A percentile compares a stretch with the other conserved stretches of the same genome.
Conservation (phyloP, 176 grass and related monocot genomes). For the Musa schizocarpa region DNA sequence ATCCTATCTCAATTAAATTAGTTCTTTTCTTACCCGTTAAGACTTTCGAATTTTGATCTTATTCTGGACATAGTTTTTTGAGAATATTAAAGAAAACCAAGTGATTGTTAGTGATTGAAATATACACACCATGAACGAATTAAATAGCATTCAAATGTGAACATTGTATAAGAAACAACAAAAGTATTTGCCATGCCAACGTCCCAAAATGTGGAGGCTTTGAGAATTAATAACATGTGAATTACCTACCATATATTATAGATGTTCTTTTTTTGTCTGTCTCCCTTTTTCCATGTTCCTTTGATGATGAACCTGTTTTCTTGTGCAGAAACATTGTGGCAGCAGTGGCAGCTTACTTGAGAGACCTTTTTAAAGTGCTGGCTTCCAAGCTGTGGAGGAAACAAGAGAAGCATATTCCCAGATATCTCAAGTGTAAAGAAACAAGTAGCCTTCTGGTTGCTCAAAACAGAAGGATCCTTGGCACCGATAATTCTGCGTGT, state of each 20-base stretch:
- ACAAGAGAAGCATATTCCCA: constrained; percentile 38
- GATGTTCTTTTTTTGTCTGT: neutral
- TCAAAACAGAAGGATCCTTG: constrained; percentile 53
- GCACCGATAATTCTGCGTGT: constrained; percentile 26
- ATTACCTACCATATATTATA: neutral
- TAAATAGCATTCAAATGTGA: too few species aligned
- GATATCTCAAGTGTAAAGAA: constrained; percentile 75
- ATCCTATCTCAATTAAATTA: neutral
- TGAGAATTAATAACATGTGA: too few species aligned
- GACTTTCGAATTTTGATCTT: too few species aligned
- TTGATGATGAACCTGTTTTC: constrained; percentile 4
- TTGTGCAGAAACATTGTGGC: constrained; percentile 83
- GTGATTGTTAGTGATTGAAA: too few species aligned
- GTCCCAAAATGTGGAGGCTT: too few species aligned
- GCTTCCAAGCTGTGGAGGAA: constrained; percentile 56
- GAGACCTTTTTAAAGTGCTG: constrained; percentile 80
- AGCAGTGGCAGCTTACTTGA: constrained; percentile 87
- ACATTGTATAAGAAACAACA: too few species aligned
- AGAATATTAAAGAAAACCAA: too few species aligned
- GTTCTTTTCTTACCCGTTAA: too few species aligned
- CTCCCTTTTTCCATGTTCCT: neutral
- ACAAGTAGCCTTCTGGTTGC: constrained; percentile 40
- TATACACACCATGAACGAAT: too few species aligned
- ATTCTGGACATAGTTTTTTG: too few species aligned
- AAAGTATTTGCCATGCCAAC: too few species aligned